Evolutionary conservation across 768 basidiomycete genomes (phyloP).

Genomic region (Mycena belliarum): DNA sequence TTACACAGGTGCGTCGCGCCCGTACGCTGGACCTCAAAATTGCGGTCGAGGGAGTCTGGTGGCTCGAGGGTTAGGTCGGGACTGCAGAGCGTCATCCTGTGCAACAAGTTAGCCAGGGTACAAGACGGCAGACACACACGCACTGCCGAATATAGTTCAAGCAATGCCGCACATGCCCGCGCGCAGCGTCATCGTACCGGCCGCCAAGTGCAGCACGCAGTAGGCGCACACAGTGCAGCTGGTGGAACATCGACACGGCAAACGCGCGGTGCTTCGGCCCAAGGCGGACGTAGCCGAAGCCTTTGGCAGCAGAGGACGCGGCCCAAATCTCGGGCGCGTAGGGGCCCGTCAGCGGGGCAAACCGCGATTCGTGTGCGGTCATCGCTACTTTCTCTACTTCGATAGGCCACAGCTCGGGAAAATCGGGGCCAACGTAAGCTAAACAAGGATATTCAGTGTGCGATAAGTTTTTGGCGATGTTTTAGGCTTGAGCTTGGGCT

Average conservation of each 20-base stretch:
- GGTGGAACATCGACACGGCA: slow-evolving; percentile 34
- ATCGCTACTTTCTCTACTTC: too few species aligned
- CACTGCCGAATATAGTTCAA: slow-evolving; percentile 26
- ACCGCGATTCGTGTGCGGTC: too few species aligned
- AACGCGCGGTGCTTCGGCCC: slow-evolving; percentile 31
- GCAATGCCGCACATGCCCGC: slow-evolving; percentile 24
- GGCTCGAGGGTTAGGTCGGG: slow-evolving; percentile 25
- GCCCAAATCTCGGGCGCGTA: slow-evolving; percentile 31
- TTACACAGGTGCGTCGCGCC: slow-evolving; percentile 27
- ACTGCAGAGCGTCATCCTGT: slow-evolving; percentile 17
- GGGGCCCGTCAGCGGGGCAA: too few species aligned
- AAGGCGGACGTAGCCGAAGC: slow-evolving; percentile 33
- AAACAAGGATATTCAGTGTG: too few species aligned
- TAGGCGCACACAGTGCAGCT: slow-evolving; percentile 34
- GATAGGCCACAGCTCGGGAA: too few species aligned
- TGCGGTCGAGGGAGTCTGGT: slow-evolving; percentile 15
- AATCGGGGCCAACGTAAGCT: too few species aligned
- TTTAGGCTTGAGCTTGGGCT: too few species aligned
- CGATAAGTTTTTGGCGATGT: too few species aligned
- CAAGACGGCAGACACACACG: too few species aligned
- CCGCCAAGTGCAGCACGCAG: slow-evolving; percentile 20
- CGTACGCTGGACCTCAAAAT: slow-evolving; percentile 19
- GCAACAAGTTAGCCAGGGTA: neutral
- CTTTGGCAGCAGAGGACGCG: slow-evolving; percentile 25
- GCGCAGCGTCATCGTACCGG: slow-evolving; percentile 4